Evolutionary conservation across 805 yeast species (phyloP).

Genomic region (Torulaspora franciscae): DNA sequence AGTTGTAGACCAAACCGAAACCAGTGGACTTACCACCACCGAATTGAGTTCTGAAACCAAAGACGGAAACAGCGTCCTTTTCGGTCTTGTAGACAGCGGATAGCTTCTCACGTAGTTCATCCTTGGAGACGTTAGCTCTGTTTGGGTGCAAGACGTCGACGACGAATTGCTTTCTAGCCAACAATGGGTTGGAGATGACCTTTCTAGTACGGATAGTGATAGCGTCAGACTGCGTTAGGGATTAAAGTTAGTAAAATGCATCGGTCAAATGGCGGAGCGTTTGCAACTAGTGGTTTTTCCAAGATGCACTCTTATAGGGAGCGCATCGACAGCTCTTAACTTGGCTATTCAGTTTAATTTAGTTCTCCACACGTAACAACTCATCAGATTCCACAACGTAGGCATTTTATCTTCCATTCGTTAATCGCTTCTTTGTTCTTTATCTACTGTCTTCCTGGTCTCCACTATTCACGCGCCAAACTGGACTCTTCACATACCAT

Average conservation of each 20-base stretch:
- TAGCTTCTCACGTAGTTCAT: conserved; percentile 93
- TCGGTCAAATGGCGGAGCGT: neutral
- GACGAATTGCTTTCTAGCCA: conserved; percentile 99
- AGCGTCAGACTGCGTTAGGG: conserved; percentile 79
- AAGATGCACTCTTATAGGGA: too few species aligned
- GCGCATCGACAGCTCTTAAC: too few species aligned
- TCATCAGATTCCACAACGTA: neutral
- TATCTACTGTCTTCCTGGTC: neutral
- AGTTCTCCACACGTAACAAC: neutral
- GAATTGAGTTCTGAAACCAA: conserved; percentile 98
- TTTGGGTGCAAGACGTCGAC: conserved; percentile 99
- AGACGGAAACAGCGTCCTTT: conserved; percentile 92
- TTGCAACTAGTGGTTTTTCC: neutral
- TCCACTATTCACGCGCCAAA: neutral
- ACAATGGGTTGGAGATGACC: conserved; percentile 97
- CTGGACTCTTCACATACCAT: conserved; percentile 23
- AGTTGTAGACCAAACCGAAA: conserved; percentile 98
- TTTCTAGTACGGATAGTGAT: conserved; percentile 99
- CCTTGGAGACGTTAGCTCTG: conserved; percentile 98
- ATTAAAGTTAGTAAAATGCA: conserved; percentile 5
- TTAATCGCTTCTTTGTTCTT: neutral
- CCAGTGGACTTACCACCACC: conserved; percentile 99
- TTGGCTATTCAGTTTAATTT: too few species aligned
- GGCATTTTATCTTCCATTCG: neutral
- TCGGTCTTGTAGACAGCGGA: conserved; percentile 87